Evolutionary conservation across 257 asterid genomes (phyloP), one percentile per base, ranked within the genome.

Genomic region (Jacaranda copaia): DNA sequence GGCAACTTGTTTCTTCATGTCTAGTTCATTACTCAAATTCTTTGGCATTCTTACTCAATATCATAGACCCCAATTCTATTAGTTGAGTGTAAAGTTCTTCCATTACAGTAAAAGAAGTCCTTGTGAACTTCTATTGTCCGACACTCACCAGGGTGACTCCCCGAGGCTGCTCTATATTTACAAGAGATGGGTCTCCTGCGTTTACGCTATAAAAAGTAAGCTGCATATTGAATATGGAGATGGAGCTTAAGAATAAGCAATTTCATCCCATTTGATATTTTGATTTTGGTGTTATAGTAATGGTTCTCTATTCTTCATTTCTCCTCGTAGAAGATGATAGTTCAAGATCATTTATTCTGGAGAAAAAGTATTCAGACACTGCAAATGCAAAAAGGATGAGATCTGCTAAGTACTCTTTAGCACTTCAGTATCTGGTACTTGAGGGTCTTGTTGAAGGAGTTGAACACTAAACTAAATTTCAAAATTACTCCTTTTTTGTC

Each of bases 101-200:
- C 60, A 46, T 68, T 35, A 52, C 88, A 91, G 99, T 71, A 80
- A 80, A 70, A 81, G 77, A 36, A 85, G 89, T 72, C 78, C 57
- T 12, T 92, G 97, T 74, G 83, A 81, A 76, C 88, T 94, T 80
- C 61, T 94, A 55, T 80, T 94, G 49, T 92, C 98, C 0, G 98
- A 95, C 81, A 87, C 96, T 6, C 96, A 91, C 82, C 85, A 83
- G 76, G 93, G 98, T 13, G 99, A 91, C 56, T 73, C 90, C 78
- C 87, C 96, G 9, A 93, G 92, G 77, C 83, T 88, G 90, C 87
- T 95, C 73, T 95, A 87, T 79, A 87, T 95, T 58, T 93, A 88
- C 82, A 93, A 88, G 91, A 90, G 93, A 90, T 95, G 99, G 99
- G 85, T 81, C 43, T 87, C 96, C 68, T 87, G 89, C 82, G 85